Evolutionary conservation across 108 stramenopile genomes (phyloP).

Genomic region (Phaeodactylum tricornutum): DNA sequence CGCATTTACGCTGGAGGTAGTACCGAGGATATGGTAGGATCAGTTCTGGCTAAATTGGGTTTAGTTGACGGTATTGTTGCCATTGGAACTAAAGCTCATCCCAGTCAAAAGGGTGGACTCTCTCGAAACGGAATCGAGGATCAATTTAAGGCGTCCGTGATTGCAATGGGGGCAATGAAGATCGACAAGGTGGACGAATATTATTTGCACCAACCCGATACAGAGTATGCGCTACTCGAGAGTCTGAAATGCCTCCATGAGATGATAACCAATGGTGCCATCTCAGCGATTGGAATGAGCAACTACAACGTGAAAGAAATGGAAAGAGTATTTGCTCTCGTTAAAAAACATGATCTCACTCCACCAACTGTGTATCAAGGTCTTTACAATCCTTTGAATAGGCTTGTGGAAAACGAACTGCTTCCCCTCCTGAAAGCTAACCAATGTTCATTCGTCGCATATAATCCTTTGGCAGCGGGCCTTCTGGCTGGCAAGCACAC

Average conservation of each 20-base stretch:
- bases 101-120: slow-evolving; percentile 48
- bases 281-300: slow-evolving; percentile 57
- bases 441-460: slow-evolving; percentile 81
- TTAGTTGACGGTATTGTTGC: slow-evolving; percentile 9
- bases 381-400: slow-evolving; percentile 90
- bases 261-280: slow-evolving; percentile 44
- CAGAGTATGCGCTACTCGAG: slow-evolving; percentile 46
- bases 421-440: slow-evolving; percentile 66
- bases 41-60: slow-evolving; percentile 14
- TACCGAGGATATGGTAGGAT: slow-evolving; percentile 56
- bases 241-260: slow-evolving; percentile 37
- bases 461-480: slow-evolving; percentile 92
- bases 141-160: slow-evolving; percentile 50
- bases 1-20: slow-evolving; percentile 81
- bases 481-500: slow-evolving; percentile 76
- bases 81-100: slow-evolving; percentile 79
- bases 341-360: slow-evolving; percentile 53
- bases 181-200: slow-evolving; percentile 43
- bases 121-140: slow-evolving; percentile 45
- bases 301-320: slow-evolving; percentile 82
- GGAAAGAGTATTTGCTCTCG: slow-evolving; percentile 63
- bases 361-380: slow-evolving; percentile 90
- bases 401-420: slow-evolving; percentile 79
- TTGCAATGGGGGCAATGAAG: slow-evolving; percentile 40
- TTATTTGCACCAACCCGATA: slow-evolving; percentile 85